Evolutionary conservation across 176 grass and related monocot genomes (phyloP).

Genomic region (bread wheat (Triticum aestivum)): IWGSC_CS_RefSeq_v2.1 NC_057806.1:692475989-692476488

Average conservation of each 20-base stretch:
- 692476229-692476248: constrained; percentile 31
- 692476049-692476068: constrained; percentile 54
- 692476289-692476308: constrained; percentile 83
- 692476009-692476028: constrained; percentile 89
- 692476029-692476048: constrained; percentile 81
- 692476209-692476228: constrained; percentile 24
- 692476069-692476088: constrained; percentile 75
- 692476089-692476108: constrained; percentile 79
- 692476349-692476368: constrained; percentile 34
- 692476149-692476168: constrained; percentile 36
- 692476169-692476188: not conserved
- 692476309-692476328: constrained; percentile 72
- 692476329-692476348: constrained; percentile 65
- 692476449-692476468: constrained; percentile 87
- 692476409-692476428: constrained; percentile 43
- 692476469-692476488: constrained; percentile 98
- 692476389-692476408: constrained; percentile 75
- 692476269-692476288: constrained; percentile 69
- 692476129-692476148: constrained; percentile 57
- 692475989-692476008: constrained; percentile 51
- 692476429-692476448: constrained; percentile 78
- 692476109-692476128: constrained; percentile 56
- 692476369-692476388: constrained; percentile 62
- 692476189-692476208: constrained; percentile 12
- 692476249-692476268: constrained; percentile 56